These are phyloP conservation scores for Pelargonium exstipulatum DNA, from an alignment of 441 rosid species.

Conservation along the genomic window DNA sequence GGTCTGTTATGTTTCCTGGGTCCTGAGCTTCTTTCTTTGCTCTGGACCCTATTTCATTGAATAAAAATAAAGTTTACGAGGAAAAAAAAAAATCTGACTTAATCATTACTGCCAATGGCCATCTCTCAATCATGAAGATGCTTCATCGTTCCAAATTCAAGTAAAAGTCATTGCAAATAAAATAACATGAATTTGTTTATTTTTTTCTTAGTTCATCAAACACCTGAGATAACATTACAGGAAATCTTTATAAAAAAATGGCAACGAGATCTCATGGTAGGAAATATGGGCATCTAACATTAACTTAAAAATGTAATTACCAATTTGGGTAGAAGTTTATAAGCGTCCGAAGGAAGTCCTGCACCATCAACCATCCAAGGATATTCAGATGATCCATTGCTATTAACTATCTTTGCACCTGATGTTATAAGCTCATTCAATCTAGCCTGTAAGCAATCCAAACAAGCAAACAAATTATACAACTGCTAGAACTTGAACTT, in stretches of 20 bases:
- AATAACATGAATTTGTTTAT: background rate
- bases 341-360: slow-evolving; percentile 85
- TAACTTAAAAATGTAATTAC: slow-evolving; percentile 28
- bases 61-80: no score
- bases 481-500: background rate
- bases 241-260: background rate
- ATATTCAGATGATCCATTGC: slow-evolving; percentile 51
- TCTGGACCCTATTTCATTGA: no score
- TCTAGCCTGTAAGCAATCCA: slow-evolving; percentile 57
- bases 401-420: slow-evolving; percentile 40
- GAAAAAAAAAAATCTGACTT: background rate
- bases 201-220: background rate
- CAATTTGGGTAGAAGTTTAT: slow-evolving; percentile 61
- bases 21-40: no score
- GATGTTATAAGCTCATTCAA: slow-evolving; percentile 78
- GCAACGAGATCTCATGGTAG: background rate
- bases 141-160: background rate
- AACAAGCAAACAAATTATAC: slow-evolving; percentile 8
- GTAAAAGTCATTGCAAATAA: background rate
- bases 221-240: background rate
- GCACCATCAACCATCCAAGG: slow-evolving; percentile 99
- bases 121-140: background rate
- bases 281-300: background rate
- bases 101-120: background rate
- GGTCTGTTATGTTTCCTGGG: no score